Percentiles rank a stretch among this genome's conserved stretches.
Evolutionary conservation across 129 eudicot species (phyloP).

Genomic region (Escallonia herrerae): DNA sequence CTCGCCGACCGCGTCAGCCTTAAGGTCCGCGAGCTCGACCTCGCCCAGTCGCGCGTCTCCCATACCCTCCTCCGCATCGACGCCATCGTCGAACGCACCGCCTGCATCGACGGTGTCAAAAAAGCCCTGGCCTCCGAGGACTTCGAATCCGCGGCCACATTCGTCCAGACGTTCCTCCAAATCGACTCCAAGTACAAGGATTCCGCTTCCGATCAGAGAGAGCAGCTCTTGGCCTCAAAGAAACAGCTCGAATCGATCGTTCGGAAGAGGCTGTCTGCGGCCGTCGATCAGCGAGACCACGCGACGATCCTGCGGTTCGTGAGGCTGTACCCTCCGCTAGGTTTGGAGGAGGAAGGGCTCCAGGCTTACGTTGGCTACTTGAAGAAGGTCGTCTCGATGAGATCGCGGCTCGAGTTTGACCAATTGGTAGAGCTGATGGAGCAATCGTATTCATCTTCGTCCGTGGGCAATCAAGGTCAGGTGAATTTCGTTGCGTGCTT

Average conservation of each 20-base stretch:
- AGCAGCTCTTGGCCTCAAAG: constrained; percentile 53
- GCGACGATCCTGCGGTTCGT: constrained; percentile 50
- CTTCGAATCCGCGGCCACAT: constrained; percentile 53
- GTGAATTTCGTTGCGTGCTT: constrained; percentile 68
- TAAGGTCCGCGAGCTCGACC: constrained; percentile 76
- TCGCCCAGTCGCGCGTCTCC: constrained; percentile 70
- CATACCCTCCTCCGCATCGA: constrained; percentile 57
- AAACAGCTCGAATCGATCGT: constrained; percentile 51
- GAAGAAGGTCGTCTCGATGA: constrained; percentile 58
- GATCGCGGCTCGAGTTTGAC: constrained; percentile 67
- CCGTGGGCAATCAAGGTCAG: constrained; percentile 10
- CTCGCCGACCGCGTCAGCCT: constrained; percentile 74
- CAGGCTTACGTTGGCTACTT: constrained; percentile 66
- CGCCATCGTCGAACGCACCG: constrained; percentile 58
- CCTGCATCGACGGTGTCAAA: constrained; percentile 58
- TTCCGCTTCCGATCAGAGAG: constrained; percentile 54
- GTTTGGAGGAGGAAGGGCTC: constrained; percentile 82
- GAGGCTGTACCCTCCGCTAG: constrained; percentile 52
- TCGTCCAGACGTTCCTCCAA: constrained; percentile 44
- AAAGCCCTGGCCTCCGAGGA: constrained; percentile 53
- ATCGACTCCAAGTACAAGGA: constrained; percentile 55
- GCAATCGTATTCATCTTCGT: neutral
- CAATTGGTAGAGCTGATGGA: constrained; percentile 61
- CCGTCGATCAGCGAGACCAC: constrained; percentile 61
- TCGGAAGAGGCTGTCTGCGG: constrained; percentile 31